Percentiles rank a stretch among this genome's conserved stretches.
These are phyloP conservation scores for Blepharisma japonicum DNA, from an alignment of 73 alveolate species.

Conservation along the genomic window DNA sequence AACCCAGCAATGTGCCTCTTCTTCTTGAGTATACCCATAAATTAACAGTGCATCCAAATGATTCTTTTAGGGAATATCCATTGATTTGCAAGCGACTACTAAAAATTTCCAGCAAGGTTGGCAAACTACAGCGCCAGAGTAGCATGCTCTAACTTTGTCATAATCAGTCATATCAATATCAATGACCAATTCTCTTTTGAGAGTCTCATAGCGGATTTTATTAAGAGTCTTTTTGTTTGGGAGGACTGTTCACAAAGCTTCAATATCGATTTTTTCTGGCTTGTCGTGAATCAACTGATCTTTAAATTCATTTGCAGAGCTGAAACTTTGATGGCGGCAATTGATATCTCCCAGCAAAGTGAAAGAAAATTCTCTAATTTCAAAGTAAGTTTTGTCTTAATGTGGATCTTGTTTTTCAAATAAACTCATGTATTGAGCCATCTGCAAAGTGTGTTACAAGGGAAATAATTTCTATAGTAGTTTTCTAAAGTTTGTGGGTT, in stretches of 20 bases:
- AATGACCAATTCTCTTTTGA: conserved; percentile 90
- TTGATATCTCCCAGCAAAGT: conserved; percentile 79
- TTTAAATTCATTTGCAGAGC: conserved; percentile 64
- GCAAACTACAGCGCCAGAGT: conserved; percentile 92
- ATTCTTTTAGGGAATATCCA: conserved; percentile 70
- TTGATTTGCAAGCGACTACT: conserved; percentile 78
- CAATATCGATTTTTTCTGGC: conserved; percentile 93
- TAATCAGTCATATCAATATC: conserved; percentile 98
- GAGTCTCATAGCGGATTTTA: conserved; percentile 4
- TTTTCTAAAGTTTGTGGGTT: too few species aligned
- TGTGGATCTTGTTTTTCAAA: too few species aligned
- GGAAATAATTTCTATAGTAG: too few species aligned
- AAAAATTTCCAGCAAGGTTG: conserved; percentile 93
- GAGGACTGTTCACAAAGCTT: conserved; percentile 72
- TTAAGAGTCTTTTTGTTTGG: conserved; percentile 65
- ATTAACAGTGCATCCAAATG: conserved; percentile 84
- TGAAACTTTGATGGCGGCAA: conserved; percentile 77
- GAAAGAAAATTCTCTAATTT: conserved; percentile 69
- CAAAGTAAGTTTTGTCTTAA: too few species aligned
- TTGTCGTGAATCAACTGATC: conserved; percentile 53
- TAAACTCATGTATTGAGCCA: too few species aligned
- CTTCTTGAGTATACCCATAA: conserved; percentile 97
- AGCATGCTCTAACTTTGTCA: conserved; percentile 96
- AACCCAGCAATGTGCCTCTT: conserved; percentile 99
- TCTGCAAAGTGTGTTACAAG: too few species aligned